Evolutionary conservation across 1,139 yeast genomes (phyloP).

Genomic region (Scheffersomyces titani): DNA sequence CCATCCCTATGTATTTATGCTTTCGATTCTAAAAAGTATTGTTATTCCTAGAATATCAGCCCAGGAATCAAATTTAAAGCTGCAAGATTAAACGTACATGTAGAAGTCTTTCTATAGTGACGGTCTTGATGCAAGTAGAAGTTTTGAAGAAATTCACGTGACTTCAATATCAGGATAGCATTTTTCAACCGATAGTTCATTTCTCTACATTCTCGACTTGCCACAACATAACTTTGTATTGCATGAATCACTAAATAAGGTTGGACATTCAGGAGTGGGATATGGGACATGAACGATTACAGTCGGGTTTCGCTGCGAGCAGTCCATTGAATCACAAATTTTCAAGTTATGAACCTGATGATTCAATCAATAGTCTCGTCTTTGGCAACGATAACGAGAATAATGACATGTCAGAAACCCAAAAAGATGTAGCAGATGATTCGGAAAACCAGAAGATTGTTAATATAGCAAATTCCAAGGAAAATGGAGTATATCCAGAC

Average conservation of each 20-base stretch:
- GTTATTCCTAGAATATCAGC: no score
- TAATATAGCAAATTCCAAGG: conserved; percentile 1
- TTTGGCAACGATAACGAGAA: conserved; percentile 6
- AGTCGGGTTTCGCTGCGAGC: neutral
- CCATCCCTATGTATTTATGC: no score
- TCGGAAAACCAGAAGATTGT: conserved; percentile 1
- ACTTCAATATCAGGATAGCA: neutral
- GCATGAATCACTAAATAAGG: neutral
- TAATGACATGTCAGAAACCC: conserved; percentile 1
- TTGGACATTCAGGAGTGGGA: neutral
- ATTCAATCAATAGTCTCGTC: conserved; percentile 6
- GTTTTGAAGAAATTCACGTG: neutral
- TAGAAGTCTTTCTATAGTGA: no score
- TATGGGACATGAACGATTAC: neutral
- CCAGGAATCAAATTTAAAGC: no score
- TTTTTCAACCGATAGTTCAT: neutral
- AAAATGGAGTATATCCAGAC: neutral
- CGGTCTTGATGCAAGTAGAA: no score
- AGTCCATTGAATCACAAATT: neutral
- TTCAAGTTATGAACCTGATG: conserved; percentile 2
- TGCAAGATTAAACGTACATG: no score
- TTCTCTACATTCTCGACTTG: neutral
- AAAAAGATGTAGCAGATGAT: neutral
- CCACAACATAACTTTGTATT: neutral
- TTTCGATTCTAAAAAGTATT: no score